Conservation (phyloP, 2,329 filamentous ascomycete genomes). For the Claviceps spartinae region DNA sequence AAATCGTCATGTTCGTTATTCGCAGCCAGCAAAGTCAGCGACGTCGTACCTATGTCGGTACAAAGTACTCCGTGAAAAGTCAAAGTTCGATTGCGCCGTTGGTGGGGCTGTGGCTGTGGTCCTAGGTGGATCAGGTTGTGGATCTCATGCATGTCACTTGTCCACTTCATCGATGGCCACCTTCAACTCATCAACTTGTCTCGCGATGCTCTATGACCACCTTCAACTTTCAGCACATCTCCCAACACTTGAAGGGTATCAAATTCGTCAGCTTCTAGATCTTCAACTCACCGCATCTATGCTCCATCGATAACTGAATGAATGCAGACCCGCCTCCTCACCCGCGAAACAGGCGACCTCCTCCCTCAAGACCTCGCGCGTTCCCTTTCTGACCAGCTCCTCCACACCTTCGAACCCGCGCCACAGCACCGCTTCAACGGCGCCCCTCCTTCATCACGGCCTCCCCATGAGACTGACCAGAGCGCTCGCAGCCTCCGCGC, state of each 20-base stretch:
- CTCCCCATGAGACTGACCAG: constrained; percentile 12
- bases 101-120: too few species aligned
- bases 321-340: constrained; percentile 65
- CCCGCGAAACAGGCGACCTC: constrained; percentile 59
- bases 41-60: neutral
- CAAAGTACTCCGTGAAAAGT: neutral
- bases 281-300: neutral
- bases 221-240: neutral
- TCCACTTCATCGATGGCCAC: neutral
- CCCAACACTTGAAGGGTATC: neutral
- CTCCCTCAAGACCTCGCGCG: constrained; percentile 49
- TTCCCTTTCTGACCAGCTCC: constrained; percentile 49
- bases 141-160: neutral
- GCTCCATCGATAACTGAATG: constrained; percentile 16
- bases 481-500: constrained; percentile 38
- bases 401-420: constrained; percentile 55
- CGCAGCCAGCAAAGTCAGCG: neutral
- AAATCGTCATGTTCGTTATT: neutral
- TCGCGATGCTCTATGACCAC: neutral
- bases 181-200: neutral
- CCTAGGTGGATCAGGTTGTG: neutral
- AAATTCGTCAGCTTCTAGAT: neutral
- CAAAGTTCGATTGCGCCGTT: too few species aligned
- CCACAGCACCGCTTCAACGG: constrained; percentile 60
- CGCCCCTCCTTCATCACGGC: constrained; percentile 9